Conservation (phyloP, 2,329 filamentous ascomycete species). For the Aureobasidium mangrovei region DNA sequence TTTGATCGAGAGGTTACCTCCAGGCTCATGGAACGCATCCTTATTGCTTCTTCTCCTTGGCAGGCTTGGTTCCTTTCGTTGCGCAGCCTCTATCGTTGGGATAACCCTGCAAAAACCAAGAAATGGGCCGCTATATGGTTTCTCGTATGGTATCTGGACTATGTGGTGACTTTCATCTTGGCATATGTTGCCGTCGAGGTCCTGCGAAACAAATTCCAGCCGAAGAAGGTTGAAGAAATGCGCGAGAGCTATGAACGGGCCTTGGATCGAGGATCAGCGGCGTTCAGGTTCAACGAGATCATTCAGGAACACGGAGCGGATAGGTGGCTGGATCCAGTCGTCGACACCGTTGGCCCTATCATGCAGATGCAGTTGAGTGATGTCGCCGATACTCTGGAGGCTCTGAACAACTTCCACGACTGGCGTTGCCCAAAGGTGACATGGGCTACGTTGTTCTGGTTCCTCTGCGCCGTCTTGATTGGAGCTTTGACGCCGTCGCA, state of each 20-base stretch:
- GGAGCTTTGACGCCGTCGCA: constrained; percentile 25
- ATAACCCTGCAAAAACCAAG: constrained; percentile 27
- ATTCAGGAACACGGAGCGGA: constrained; percentile 29
- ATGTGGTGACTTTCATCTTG: constrained; percentile 29
- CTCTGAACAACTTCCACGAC: constrained; percentile 30
- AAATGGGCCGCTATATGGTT: constrained; percentile 30
- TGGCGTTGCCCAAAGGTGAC: constrained; percentile 30
- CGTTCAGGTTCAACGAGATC: constrained; percentile 30
- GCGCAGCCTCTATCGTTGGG: constrained; percentile 33
- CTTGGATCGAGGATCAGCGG: constrained; percentile 24
- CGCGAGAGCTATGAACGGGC: constrained; percentile 28
- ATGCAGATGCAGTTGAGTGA: constrained; percentile 32
- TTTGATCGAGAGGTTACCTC: constrained; percentile 30
- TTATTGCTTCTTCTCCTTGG: constrained; percentile 34
- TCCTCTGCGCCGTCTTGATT: constrained; percentile 25
- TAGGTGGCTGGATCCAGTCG: constrained; percentile 31
- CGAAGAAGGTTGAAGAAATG: constrained; percentile 24
- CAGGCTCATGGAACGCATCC: constrained; percentile 30
- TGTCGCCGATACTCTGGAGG: constrained; percentile 30
- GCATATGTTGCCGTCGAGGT: constrained; percentile 29
- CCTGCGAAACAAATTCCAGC: constrained; percentile 24
- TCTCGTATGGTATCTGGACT: constrained; percentile 30
- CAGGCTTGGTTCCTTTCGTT: constrained; percentile 32
- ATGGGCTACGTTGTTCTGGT: constrained; percentile 27
- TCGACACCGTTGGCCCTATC: constrained; percentile 30